Evolutionary conservation across 2,329 filamentous ascomycete genomes (phyloP).

Genomic region (Davidsoniella australis): DNA sequence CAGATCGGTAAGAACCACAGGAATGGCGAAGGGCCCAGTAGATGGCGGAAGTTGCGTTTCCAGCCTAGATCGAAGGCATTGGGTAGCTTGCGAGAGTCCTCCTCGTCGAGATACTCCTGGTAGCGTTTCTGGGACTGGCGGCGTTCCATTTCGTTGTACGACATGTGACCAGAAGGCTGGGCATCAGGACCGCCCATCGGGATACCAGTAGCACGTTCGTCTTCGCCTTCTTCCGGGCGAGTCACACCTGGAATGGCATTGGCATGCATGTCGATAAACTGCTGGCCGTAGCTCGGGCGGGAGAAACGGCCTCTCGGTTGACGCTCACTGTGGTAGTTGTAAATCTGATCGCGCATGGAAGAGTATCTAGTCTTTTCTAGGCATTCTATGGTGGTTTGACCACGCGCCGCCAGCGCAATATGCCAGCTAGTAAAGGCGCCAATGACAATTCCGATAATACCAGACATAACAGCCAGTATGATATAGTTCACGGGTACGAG

Average conservation of each 20-base stretch:
- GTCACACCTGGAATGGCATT: constrained; percentile 68
- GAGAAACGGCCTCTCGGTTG: constrained; percentile 32
- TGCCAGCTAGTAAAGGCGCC: constrained; percentile 87
- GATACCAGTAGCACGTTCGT: constrained; percentile 19
- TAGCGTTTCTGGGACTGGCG: constrained; percentile 37
- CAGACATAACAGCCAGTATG: constrained; percentile 67
- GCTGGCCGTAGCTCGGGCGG: constrained; percentile 48
- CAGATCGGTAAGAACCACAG: constrained; percentile 69
- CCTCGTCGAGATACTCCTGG: constrained; percentile 69
- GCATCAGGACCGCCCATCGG: constrained; percentile 18
- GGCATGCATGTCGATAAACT: constrained; percentile 65
- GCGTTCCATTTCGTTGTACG: constrained; percentile 39
- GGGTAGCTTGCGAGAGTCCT: constrained; percentile 73
- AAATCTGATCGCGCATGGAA: constrained; percentile 54
- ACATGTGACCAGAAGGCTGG: constrained; percentile 26
- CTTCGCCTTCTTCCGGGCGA: constrained; percentile 66
- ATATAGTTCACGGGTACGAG: constrained; percentile 83
- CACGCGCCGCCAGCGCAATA: constrained; percentile 58
- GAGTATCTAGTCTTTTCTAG: constrained; percentile 92
- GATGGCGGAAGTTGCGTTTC: constrained; percentile 58
- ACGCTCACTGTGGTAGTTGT: constrained; percentile 41
- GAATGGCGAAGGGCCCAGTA: constrained; percentile 58
- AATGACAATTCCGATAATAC: constrained; percentile 81
- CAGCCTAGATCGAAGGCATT: constrained; percentile 87
- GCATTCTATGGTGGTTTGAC: constrained; percentile 89